Evolutionary conservation across 139 green algal species (phyloP), one percentile per base, ranked within the genome.

Genomic region (Auxenochlorella protothecoides): DNA sequence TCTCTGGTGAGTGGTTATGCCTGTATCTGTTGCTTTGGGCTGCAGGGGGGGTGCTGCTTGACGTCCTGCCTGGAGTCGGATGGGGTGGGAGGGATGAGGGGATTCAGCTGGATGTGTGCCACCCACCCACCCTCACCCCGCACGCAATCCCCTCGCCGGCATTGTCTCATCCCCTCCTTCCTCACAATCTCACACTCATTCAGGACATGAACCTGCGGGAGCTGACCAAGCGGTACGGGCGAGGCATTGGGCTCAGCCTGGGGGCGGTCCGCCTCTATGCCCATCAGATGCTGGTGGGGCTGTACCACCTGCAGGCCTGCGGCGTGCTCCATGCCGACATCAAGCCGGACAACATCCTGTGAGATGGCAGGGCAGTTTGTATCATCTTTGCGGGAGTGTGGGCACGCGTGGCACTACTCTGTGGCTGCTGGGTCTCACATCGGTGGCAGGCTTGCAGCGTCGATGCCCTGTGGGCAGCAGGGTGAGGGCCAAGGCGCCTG

Each of bases 291-390:
- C 83, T 99, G 72, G 82, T 96, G 15, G 88, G 90, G 6, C 86
- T 99, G 72, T 84, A 92, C 69, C 95, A 98, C 83, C 79, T 87
- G 73, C 65, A 63, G 27, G 85, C 87, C 75, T 94, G 88, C 72
- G 84, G 85, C 53, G 83, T 98, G 55, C 85, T 99, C 59, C 95
- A 99, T 74, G 94, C 95, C 6, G 95, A 99, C 81, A 96, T 99
- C 85, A 99, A 99, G 88, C 95, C 95, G 4, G 95, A 99, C 86
- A 99, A 99, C 88, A 96, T 99, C 65, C 90, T 99, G 16, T 72
- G 61, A 69, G 66, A 15, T 0, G 4, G 9, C 77, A 63, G 16
- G 10, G 6, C 59, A 56, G 14, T 12, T 10, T 74, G 10, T 12
- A 44, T 74, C 11, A 65, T 70, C 14, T 79, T 10, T 10, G 9